Base-by-base conservation (phyloP, 129 eudicot genomes). In the Helichrysum umbraculigerum region DNA sequence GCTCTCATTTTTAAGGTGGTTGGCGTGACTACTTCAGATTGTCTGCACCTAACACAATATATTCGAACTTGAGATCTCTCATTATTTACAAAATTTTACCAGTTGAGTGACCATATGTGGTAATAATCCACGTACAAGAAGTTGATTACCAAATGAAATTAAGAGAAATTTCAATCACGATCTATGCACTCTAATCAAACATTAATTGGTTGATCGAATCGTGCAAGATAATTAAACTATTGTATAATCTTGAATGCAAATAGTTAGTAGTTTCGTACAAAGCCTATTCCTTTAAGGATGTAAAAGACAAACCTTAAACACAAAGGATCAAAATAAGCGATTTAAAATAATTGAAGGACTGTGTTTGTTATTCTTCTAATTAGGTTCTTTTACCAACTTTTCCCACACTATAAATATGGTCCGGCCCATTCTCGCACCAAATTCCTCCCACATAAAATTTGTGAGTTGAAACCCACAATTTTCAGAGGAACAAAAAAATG, bases 401-500 rank as follows among this genome's bases (percentile, higher is more conserved):
- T 79, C 29, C 67, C 29, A 10, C 68, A 7, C 74, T 71, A 84
- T 80, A 80, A 71, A 79, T 65, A 71, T 9, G 11, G 58, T 61
- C 66, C 5, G 52, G 5, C 52, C 59, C 29, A 64, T 28, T 66
- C 51, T 57, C 44, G 29, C 65, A 66, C 81, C 68, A 22, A 75
- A 20, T 0, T 56, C 63, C 62, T 22, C 76, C 57, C 81, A 60
- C 79, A 21, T 2, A 29, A 29, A 44, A 28, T 44, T 47, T 29
- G 70, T 69, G 76, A 77, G 22, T 68, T 69, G 51, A 57, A 57
- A 72, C 74, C 28, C 34, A n/a, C 9, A 72, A 65, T 11, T 72
- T 4, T 60, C 20, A 79, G 30, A 19, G 37, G 14, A 22, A 12
- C 66, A 42, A 81, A 70, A 42, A 81, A 70, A 86, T 89, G 95